Evolutionary conservation across 495 filamentous ascomycete species (phyloP).

Genomic region (Penicillium bovifimosum): DNA sequence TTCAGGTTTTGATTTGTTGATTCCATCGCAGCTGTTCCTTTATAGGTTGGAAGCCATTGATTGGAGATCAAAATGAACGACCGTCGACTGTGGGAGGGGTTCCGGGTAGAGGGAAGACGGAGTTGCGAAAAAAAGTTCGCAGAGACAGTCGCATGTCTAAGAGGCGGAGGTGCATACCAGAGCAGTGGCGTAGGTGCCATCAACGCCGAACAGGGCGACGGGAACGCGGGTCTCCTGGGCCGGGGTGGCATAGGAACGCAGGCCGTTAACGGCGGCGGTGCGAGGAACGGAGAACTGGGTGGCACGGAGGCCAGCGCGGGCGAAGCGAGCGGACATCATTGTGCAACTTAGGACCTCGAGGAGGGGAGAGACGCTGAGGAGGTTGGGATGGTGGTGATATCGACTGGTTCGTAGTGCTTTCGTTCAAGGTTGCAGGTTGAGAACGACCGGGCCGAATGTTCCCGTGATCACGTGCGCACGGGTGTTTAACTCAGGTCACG

Average conservation of each 20-base stretch:
- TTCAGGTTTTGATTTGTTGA: too few species aligned
- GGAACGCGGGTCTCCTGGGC: conserved; percentile 72
- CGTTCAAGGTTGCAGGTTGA: conserved; percentile 31
- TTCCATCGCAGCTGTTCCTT: too few species aligned
- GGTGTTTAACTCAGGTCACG: not conserved
- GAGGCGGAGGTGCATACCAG: conserved; percentile 58
- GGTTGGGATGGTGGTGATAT: conserved; percentile 25
- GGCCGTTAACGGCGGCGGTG: conserved; percentile 40
- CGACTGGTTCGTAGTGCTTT: conserved; percentile 25
- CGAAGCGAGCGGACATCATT: conserved; percentile 45
- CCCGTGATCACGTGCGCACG: conserved; percentile 34
- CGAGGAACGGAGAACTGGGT: conserved; percentile 43
- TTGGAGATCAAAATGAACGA: conserved; percentile 6
- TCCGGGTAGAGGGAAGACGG: conserved; percentile 18
- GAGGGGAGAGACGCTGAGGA: conserved; percentile 15
- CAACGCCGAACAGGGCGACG: conserved; percentile 86
- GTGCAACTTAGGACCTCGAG: conserved; percentile 30
- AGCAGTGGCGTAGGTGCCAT: conserved; percentile 96
- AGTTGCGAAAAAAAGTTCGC: conserved; percentile 22
- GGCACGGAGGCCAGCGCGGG: conserved; percentile 47
- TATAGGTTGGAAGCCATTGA: not conserved
- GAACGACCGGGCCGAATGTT: conserved; percentile 35
- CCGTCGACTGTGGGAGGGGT: conserved; percentile 5
- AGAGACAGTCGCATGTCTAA: conserved; percentile 1
- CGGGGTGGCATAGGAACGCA: conserved; percentile 72